These are phyloP conservation scores for Hanseniaspora jakobsenii DNA, from an alignment of 805 yeast species.

Conservation along the genomic window DNA sequence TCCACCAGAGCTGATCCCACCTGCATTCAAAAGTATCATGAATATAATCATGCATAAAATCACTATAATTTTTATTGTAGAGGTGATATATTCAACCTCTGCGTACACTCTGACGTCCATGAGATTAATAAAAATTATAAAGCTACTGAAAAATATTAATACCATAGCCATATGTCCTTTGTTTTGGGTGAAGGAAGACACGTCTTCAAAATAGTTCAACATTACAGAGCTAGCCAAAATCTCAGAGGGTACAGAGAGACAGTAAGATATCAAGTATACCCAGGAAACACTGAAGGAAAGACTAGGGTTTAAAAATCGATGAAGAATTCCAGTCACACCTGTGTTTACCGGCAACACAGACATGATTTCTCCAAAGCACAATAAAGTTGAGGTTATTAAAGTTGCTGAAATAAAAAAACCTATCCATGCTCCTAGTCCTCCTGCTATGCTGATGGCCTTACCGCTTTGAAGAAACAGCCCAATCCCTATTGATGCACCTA, in stretches of 20 bases:
- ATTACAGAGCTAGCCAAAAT: slow-evolving; percentile 69
- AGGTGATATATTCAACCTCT: slow-evolving; percentile 54
- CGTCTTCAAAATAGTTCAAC: slow-evolving; percentile 49
- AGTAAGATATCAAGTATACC: slow-evolving; percentile 60
- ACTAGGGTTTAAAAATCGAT: slow-evolving; percentile 66
- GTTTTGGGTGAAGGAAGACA: slow-evolving; percentile 19
- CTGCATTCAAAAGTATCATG: slow-evolving; percentile 52
- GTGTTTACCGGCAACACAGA: slow-evolving; percentile 68
- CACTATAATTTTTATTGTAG: slow-evolving; percentile 44
- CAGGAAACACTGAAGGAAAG: slow-evolving; percentile 67
- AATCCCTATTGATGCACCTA: slow-evolving; percentile 71
- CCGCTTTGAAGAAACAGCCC: slow-evolving; percentile 62
- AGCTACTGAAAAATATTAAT: slow-evolving; percentile 37
- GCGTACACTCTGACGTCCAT: slow-evolving; percentile 62
- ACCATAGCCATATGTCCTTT: slow-evolving; percentile 34
- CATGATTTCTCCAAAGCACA: slow-evolving; percentile 71
- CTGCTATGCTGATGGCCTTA: slow-evolving; percentile 59
- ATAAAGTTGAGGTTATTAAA: slow-evolving; percentile 55
- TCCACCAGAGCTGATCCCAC: slow-evolving; percentile 36
- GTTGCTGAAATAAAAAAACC: slow-evolving; percentile 56
- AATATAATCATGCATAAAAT: slow-evolving; percentile 42
- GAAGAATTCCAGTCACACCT: slow-evolving; percentile 62
- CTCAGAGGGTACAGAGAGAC: slow-evolving; percentile 66
- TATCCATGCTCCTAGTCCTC: slow-evolving; percentile 62
- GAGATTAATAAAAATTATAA: slow-evolving; percentile 36